Conservation (phyloP, 2,329 filamentous ascomycete species). For the Escovopsis weberi region DNA sequence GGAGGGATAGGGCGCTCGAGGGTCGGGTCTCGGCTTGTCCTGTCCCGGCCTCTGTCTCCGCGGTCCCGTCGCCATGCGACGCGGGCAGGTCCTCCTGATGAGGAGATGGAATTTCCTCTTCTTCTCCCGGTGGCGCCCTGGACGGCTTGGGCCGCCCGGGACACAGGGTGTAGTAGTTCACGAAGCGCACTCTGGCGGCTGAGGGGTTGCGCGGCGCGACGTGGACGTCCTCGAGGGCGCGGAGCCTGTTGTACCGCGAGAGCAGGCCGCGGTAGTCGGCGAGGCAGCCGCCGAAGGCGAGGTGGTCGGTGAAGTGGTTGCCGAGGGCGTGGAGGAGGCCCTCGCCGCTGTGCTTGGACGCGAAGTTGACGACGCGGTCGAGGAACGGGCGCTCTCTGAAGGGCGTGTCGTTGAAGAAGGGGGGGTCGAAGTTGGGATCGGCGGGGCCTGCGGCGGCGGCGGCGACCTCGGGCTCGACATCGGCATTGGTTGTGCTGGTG, state of each 20-base stretch:
- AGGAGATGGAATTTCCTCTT: not conserved
- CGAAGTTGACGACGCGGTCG: conserved; percentile 56
- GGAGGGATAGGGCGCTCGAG: not conserved
- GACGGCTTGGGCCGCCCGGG: conserved; percentile 49
- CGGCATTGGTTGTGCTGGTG: not conserved
- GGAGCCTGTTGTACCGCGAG: conserved; percentile 52
- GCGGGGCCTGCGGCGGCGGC: conserved; percentile 7
- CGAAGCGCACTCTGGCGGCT: conserved; percentile 52
- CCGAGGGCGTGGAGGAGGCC: conserved; percentile 56
- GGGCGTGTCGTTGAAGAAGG: conserved; percentile 59
- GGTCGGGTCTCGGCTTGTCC: conserved; percentile 2
- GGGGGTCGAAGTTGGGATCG: conserved; percentile 60
- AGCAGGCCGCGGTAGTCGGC: conserved; percentile 61
- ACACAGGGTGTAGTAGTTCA: conserved; percentile 85
- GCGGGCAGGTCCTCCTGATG: conserved; percentile 2
- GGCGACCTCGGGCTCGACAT: conserved; percentile 1
- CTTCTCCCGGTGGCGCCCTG: conserved; percentile 3
- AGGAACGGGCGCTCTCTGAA: conserved; percentile 56
- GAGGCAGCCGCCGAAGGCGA: conserved; percentile 72
- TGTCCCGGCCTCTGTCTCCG: not conserved
- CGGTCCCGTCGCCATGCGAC: no score
- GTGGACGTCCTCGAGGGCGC: conserved; percentile 54
- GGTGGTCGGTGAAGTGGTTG: conserved; percentile 60
- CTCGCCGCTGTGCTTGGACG: conserved; percentile 63
- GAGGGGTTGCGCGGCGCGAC: conserved; percentile 11